Evolutionary conservation across 148 eudicot species (phyloP), one percentile per base, ranked within the genome.

Genomic region (Hydrangea macrophylla): DNA sequence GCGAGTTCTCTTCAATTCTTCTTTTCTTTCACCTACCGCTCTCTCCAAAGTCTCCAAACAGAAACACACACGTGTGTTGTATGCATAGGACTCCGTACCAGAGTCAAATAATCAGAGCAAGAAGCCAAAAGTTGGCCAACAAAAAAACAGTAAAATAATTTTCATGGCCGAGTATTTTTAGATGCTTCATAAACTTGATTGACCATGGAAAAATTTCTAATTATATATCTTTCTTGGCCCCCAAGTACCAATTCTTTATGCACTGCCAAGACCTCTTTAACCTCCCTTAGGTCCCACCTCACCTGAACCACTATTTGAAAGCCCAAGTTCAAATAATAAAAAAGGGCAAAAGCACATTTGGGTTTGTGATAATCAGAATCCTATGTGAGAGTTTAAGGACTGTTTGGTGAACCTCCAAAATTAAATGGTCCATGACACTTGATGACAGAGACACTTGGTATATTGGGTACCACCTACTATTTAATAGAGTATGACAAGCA

Each of bases 381-480:
- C 80, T 60, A 77, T 72, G 76, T 77, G 58, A 58, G 79, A n/a
- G 54, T 57, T 71, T 37, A 48, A 10, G 70, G 26, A 30, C 18
- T 65, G 58, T 65, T 73, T 73, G 51, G 58, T 58, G 12, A 26
- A 27, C n/a, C 26, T 61, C n/a, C 51, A 67, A 27, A 30, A 30
- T 44, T 23, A 33, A 70, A 50, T 55, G 58, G 37, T 60, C 59
- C 53, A 23, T 55, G 66, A 48, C 61, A 56, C n/a, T 62, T 62
- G 15, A 24, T 62, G 66, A 62, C 35, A 62, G 26, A 55, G 28
- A 55, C 17, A 64, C 58, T 51, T 20, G 58, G n/a, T 64, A 30
- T 44, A 28, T 42, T n/a, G n/a, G n/a, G n/a, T n/a, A n/a, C n/a
- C n/a, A n/a, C n/a, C n/a, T n/a, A n/a, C n/a, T n/a, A n/a, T n/a